Percentiles rank a stretch among this genome's conserved stretches.
These are phyloP conservation scores for Ormosia semicastrata DNA, from an alignment of 306 rosid species.

Conservation along the genomic window DNA sequence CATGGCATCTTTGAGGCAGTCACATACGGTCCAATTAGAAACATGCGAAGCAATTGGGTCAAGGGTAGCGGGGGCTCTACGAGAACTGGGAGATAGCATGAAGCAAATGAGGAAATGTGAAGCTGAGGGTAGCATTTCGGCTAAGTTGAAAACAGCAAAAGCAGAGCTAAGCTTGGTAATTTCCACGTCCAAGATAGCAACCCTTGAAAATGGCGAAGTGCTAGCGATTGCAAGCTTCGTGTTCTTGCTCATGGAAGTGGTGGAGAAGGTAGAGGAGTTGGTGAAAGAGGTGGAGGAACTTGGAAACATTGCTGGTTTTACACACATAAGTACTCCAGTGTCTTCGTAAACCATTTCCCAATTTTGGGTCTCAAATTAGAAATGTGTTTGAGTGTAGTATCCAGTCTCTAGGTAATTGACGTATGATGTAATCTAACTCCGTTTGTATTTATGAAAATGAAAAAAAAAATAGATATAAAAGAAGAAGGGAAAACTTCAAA, in stretches of 20 bases:
- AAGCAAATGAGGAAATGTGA: constrained; percentile 56
- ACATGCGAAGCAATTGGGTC: constrained; percentile 54
- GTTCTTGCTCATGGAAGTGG: constrained; percentile 49
- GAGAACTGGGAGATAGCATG: constrained; percentile 73
- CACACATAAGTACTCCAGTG: not conserved
- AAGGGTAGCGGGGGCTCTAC: constrained; percentile 40
- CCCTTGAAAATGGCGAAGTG: constrained; percentile 39
- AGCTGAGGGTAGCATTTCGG: constrained; percentile 25
- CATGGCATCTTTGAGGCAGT: constrained; percentile 29
- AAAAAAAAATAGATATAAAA: not conserved
- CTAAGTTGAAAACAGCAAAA: constrained; percentile 51
- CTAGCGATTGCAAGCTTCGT: constrained; percentile 54
- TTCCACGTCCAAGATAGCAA: constrained; percentile 30
- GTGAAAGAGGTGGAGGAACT: constrained; percentile 65
- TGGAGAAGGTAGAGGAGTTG: constrained; percentile 62
- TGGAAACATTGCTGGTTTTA: constrained; percentile 54
- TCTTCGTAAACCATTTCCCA: not conserved
- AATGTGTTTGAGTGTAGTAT: not conserved
- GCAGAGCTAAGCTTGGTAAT: constrained; percentile 41
- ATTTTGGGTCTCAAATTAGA: constrained; percentile 13
- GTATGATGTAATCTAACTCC: not conserved
- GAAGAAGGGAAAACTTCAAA: too few relatives aligned
- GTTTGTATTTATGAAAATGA: not conserved
- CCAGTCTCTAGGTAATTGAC: not conserved
- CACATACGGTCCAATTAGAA: constrained; percentile 31